These are phyloP conservation scores for Arachis monticola DNA, from an alignment of 331 rosid genomes.

Conservation along the genomic window DNA sequence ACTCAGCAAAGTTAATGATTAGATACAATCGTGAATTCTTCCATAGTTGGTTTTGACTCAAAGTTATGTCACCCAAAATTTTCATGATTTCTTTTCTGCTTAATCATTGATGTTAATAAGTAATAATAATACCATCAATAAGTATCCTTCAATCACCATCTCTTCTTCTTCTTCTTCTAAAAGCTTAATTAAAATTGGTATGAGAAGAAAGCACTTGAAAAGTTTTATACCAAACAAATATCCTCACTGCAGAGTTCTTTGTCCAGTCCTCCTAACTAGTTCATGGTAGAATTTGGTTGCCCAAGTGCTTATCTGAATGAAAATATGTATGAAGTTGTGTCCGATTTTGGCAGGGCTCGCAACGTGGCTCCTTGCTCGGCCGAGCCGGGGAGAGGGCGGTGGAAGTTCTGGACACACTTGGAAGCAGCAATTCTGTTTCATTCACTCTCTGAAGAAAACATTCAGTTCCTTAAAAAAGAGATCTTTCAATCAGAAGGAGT, in stretches of 20 bases:
- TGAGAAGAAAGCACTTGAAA: background rate
- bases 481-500: constrained; percentile 71
- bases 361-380: constrained; percentile 54
- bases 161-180: no score
- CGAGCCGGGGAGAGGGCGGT: constrained; percentile 71
- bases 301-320: background rate
- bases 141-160: background rate
- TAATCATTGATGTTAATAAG: background rate
- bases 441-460: constrained; percentile 74
- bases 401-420: constrained; percentile 70
- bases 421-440: constrained; percentile 69
- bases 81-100: background rate
- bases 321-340: constrained; percentile 7
- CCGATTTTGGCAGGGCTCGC: constrained; percentile 39
- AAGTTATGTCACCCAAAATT: background rate
- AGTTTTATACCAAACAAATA: background rate
- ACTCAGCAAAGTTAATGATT: background rate
- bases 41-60: background rate
- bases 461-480: constrained; percentile 69
- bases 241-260: background rate
- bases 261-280: no score
- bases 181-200: no score
- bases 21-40: background rate
- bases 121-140: background rate
- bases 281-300: no score